Conservation (phyloP, 805 yeast genomes). For the Diddensiella transvaalensis region DNA sequence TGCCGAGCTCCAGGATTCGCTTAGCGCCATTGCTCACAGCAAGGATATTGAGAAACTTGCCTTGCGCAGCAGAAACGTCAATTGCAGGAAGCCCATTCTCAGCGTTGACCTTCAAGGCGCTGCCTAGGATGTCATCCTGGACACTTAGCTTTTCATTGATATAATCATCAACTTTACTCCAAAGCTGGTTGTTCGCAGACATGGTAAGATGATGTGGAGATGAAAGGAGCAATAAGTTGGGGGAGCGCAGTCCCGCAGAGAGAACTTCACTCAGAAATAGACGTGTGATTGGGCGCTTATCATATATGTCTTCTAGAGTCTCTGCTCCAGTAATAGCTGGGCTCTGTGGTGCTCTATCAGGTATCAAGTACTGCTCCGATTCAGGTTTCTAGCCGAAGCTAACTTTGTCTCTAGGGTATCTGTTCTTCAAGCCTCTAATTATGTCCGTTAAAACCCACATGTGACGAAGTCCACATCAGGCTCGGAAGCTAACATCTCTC, state of each 20-base stretch:
- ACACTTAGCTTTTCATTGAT: not conserved
- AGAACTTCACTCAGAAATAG: too few species aligned
- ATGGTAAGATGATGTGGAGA: not conserved
- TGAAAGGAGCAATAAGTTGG: not conserved
- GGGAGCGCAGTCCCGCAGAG: not conserved
- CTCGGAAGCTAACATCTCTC: too few species aligned
- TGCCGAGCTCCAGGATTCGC: constrained; percentile 16
- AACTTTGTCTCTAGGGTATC: constrained; percentile 8
- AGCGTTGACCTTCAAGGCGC: constrained; percentile 9
- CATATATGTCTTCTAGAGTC: too few species aligned
- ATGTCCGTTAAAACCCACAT: too few species aligned
- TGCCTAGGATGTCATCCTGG: not conserved
- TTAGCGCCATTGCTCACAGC: constrained; percentile 13
- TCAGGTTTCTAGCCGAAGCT: not conserved
- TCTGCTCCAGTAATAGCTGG: constrained; percentile 4
- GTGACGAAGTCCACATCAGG: too few species aligned
- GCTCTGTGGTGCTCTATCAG: constrained; percentile 1
- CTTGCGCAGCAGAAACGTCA: constrained; percentile 14
- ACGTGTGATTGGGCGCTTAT: too few species aligned
- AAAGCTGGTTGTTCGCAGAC: not conserved
- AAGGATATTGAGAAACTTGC: constrained; percentile 12
- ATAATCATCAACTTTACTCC: constrained; percentile 1
- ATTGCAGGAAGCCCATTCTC: constrained; percentile 16
- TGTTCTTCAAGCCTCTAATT: constrained; percentile 14
- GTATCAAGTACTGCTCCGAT: not conserved